Evolutionary conservation across 768 basidiomycete species (phyloP), one percentile per base, ranked within the genome.

Genomic region (Omphalotus guepiniiformis): DNA sequence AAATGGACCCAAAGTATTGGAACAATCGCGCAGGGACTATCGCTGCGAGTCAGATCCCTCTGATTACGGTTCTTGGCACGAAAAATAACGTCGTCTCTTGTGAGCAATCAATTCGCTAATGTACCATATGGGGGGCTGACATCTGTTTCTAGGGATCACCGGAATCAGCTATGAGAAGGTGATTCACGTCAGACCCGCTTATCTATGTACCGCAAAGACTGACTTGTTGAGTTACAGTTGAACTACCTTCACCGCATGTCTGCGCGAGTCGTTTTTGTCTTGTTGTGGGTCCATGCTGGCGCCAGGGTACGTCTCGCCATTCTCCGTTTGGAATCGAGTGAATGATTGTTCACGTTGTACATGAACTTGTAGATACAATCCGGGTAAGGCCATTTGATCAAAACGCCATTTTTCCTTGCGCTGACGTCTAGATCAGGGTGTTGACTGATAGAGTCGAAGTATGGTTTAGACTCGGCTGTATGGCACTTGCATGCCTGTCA

Each of bases 21-120:
- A 53, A 56, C 7, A 55, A 56, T 27, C 64, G 66, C 16, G 62
- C 63, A 4, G 65, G 55, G 1, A 19, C 56, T 2, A 42, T 72
- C 18, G 68, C 68, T 1, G 58, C 62, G 2, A 60, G 57, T 18
- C 73, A 78, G 53, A 53, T 72, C 4, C 69, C 73, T 2, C 55
- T 78, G 3, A 65, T 76, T 47, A 65, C 73, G 0, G 72, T 63
- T 4, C 64, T 78, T 2, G 74, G 72, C 0, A 72, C 70, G 12
- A 78, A 78, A 62, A 73, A 78, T 56, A 78, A 78, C 37, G 7
- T 71, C 25, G 63, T 78, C 19, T 66, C 71, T 6, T 32, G 71
- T 70, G 37, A 32, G 30, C n/a, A 9, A 9, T 32, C 16, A n/a
- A 4, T 25, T 16, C 16, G 19, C n/a, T 16, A n/a, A n/a, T 26